A percentile compares a stretch with the other conserved stretches of the same genome.
Evolutionary conservation across 2,329 filamentous ascomycete genomes (phyloP).

Genomic region (Xylaria multiplex): DNA sequence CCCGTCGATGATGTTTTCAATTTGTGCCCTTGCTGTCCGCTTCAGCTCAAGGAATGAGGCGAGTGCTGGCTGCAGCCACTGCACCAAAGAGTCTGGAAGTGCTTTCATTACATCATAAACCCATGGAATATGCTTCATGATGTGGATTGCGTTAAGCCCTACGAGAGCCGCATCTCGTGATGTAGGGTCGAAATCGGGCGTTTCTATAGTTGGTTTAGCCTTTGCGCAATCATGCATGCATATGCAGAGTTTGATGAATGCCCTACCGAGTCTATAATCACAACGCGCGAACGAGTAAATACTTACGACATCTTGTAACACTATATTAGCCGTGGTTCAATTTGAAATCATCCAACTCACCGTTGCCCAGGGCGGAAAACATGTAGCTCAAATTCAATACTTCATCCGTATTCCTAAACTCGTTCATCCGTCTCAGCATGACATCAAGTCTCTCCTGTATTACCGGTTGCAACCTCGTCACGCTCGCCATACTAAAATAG

Average conservation of each 20-base stretch:
- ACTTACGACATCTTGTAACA: slow-evolving; percentile 15
- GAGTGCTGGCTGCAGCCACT: slow-evolving; percentile 8
- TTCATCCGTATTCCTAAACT: slow-evolving; percentile 15
- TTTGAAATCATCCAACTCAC: slow-evolving; percentile 8
- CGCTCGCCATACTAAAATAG: slow-evolving; percentile 23
- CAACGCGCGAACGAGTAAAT: slow-evolving; percentile 28
- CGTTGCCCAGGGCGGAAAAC: slow-evolving; percentile 21
- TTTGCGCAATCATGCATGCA: neutral
- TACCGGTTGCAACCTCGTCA: slow-evolving; percentile 23
- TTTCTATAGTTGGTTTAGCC: slow-evolving; percentile 12
- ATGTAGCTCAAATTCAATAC: slow-evolving; percentile 20
- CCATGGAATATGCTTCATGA: slow-evolving; percentile 29
- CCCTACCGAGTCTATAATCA: slow-evolving; percentile 23
- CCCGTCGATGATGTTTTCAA: slow-evolving; percentile 17
- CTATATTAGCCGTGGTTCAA: slow-evolving; percentile 1
- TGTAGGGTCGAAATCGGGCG: slow-evolving; percentile 19
- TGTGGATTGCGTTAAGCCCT: slow-evolving; percentile 15
- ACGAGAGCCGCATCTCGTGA: slow-evolving; percentile 19
- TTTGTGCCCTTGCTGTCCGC: slow-evolving; percentile 12
- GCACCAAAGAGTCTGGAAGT: slow-evolving; percentile 8
- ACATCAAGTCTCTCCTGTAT: slow-evolving; percentile 29
- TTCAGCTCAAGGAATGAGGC: slow-evolving; percentile 23
- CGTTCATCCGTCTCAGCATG: slow-evolving; percentile 18
- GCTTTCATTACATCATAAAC: slow-evolving; percentile 21
- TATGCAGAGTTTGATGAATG: neutral